Base-by-base conservation (phyloP, 805 yeast genomes). In the Wickerhamomyces chambardii region DNA sequence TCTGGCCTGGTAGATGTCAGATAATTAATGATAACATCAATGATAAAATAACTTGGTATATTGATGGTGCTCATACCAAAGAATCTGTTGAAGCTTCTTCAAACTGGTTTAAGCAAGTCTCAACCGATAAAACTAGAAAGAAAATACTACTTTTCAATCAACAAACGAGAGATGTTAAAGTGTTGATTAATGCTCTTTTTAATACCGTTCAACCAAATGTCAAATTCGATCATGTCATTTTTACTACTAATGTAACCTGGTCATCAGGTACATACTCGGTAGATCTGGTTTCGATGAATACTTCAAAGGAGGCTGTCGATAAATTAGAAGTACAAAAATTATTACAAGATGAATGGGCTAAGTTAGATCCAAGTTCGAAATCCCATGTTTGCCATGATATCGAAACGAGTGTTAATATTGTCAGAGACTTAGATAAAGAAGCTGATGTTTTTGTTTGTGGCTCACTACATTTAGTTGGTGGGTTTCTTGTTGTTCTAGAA, bases 1-100 rank as follows among this genome's bases (percentile, higher is more conserved):
- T 66, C 31, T 92, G 97, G 96, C 92, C 92, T n/a, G 99, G 99
- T 1, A 68, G 99, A 46, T 90, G 97, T 48, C 97, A 94, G 59
- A 67, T 75, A 2, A 57, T 85, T 22, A 58, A 61, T 14, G 61
- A 63, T n/a, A n/a, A n/a, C n/a, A n/a, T n/a, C n/a, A n/a, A n/a
- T 17, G 62, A 54, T 3, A 54, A 59, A 3, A 58, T 80, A 15
- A 72, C 70, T n/a, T 92, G 96, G 95, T 78, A 61, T 43, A 59
- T 90, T 14, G 99, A 92, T 59, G 99, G 99, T 15, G 97, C 98
- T 0, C 99, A 92, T 49, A 92, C 98, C 0, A 61, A 70, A 31
- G 99, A 92, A 50, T 84, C 95, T 39, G 73, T 94, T 17, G 66
- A 66, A 22, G 94, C 78, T n/a, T 84, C 96, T 0, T 69, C 90